Percentiles rank a stretch among this genome's conserved stretches.
Evolutionary conservation across 75 land plant species (phyloP).

Genomic region (Sequoiadendron giganteum): DNA sequence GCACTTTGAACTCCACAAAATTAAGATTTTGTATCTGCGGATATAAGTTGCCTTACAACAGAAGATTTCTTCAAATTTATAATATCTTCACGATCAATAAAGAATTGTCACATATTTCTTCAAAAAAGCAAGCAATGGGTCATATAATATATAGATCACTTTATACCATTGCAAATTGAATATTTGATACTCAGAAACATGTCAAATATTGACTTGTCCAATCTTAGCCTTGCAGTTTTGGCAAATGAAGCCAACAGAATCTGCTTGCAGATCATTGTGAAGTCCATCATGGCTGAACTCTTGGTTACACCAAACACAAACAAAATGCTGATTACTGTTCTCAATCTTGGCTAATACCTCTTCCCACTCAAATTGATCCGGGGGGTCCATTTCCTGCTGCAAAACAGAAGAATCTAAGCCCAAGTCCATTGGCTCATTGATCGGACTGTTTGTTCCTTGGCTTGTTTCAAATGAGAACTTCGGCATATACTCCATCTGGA

Average conservation of each 20-base stretch:
- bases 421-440: conserved; percentile 21
- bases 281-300: conserved; percentile 45
- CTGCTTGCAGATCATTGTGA: conserved; percentile 32
- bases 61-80: background rate
- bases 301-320: conserved; percentile 55
- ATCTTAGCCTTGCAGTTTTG: conserved; percentile 48
- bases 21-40: background rate
- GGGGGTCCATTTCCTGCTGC: conserved; percentile 17
- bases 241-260: conserved; percentile 58
- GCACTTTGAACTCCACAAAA: background rate
- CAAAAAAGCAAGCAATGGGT: background rate
- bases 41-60: background rate
- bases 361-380: conserved; percentile 32
- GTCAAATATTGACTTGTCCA: conserved; percentile 21
- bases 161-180: conserved; percentile 4
- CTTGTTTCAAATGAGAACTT: conserved; percentile 16
- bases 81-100: background rate
- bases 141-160: background rate
- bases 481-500: conserved; percentile 29
- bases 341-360: conserved; percentile 18
- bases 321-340: conserved; percentile 20
- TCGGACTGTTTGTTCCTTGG: conserved; percentile 15
- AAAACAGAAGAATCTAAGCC: conserved; percentile 16
- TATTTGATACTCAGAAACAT: background rate
- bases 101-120: background rate